These are phyloP conservation scores for Penicillium sp. DNA, from an alignment of 2,329 filamentous ascomycete genomes.

Conservation along the genomic window DNA sequence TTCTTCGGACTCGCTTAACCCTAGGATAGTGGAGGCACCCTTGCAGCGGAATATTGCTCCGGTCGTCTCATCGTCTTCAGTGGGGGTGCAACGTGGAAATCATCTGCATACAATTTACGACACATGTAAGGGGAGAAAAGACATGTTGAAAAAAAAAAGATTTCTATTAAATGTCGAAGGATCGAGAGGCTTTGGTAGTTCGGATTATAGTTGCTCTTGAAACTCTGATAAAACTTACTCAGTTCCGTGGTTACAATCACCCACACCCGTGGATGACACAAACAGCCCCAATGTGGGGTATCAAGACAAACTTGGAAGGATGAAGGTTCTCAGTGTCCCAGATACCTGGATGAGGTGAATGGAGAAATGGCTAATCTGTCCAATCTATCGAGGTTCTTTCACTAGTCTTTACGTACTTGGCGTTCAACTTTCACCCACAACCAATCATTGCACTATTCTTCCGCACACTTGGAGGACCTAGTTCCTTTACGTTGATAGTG, in stretches of 20 bases:
- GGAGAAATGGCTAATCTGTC: conserved; percentile 5
- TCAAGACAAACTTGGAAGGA: not conserved
- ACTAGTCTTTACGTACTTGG: not conserved
- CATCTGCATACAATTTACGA: not conserved
- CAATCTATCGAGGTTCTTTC: not conserved
- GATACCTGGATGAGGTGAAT: conserved; percentile 20
- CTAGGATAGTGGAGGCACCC: conserved; percentile 5
- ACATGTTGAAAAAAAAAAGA: not conserved
- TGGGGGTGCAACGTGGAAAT: conserved; percentile 15
- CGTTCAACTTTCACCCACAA: conserved; percentile 6
- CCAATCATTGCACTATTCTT: conserved; percentile 14
- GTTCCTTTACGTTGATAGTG: conserved; percentile 8
- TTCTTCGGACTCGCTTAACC: conserved; percentile 3
- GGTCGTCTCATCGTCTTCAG: not conserved
- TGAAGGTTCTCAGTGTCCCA: conserved; percentile 6
- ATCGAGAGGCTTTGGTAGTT: not conserved
- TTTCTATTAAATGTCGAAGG: not conserved
- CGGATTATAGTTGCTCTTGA: not conserved
- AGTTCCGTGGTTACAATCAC: too few relatives aligned
- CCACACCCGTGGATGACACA: not conserved
- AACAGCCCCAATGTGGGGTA: not conserved
- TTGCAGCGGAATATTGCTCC: not conserved
- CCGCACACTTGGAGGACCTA: conserved; percentile 1
- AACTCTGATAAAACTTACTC: not conserved
- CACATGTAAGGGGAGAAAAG: not conserved